These are phyloP conservation scores for Neurospora sp. DNA, from an alignment of 495 filamentous ascomycete genomes.

Conservation along the genomic window DNA sequence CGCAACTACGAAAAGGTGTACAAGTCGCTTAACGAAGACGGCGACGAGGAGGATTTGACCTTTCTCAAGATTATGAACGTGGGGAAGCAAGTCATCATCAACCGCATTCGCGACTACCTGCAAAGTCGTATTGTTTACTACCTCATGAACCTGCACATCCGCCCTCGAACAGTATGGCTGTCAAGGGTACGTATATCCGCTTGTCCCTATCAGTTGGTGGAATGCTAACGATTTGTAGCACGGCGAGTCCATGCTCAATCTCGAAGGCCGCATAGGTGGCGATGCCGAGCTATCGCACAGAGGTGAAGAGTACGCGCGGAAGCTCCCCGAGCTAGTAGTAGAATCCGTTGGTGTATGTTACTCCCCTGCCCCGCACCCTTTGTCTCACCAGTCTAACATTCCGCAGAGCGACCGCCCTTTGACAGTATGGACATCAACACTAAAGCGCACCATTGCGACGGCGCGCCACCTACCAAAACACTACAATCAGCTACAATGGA, in stretches of 20 bases:
- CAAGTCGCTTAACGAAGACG: conserved; percentile 70
- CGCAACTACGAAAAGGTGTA: conserved; percentile 95
- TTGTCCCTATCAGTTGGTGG: neutral
- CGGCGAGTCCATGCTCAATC: conserved; percentile 87
- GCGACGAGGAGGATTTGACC: conserved; percentile 69
- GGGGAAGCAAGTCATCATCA: conserved; percentile 89
- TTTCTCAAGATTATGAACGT: conserved; percentile 98
- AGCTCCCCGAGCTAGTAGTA: conserved; percentile 69
- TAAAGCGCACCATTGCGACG: conserved; percentile 86
- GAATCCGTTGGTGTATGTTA: conserved; percentile 62
- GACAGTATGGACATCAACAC: conserved; percentile 94
- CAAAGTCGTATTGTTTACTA: conserved; percentile 96
- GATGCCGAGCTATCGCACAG: conserved; percentile 81
- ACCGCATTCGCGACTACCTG: conserved; percentile 91
- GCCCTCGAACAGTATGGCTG: conserved; percentile 94
- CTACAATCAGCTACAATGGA: conserved; percentile 94
- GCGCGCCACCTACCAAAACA: conserved; percentile 65
- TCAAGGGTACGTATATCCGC: conserved; percentile 58
- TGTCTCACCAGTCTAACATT: conserved; percentile 20
- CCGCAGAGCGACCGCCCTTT: conserved; percentile 53
- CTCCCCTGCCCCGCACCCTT: neutral
- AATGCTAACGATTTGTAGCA: conserved; percentile 47
- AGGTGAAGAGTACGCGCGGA: conserved; percentile 74
- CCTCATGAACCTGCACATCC: conserved; percentile 96
- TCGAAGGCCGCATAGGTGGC: conserved; percentile 80